Base-by-base conservation (phyloP, 2,329 filamentous ascomycete genomes). In the Clonostachys sp. region DNA sequence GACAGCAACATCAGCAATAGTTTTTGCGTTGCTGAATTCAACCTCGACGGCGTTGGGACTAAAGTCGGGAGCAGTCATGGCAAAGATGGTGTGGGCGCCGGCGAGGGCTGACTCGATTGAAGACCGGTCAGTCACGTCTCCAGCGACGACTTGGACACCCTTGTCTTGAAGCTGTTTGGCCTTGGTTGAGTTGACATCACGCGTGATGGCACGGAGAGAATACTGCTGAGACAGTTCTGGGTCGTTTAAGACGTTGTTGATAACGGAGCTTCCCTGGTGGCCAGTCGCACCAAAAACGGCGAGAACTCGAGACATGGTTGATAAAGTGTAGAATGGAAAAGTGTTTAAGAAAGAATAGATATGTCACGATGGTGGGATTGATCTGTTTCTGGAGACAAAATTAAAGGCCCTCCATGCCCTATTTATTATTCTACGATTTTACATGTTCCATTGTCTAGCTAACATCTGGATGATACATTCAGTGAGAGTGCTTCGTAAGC, bases 271-370 rank as follows among this genome's bases (percentile, higher is more conserved):
- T 40, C 74, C 75, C 56, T 79, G 74, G 50, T 67, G 66, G 48
- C 73, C 74, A 5, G 74, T 76, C 45, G 71, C 71, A 24, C 73
- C 73, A 45, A 75, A 75, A 14, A 74, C 68, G 9, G 65, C 63
- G n/a, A 70, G 52, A 41, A 68, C 58, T 49, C 67, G 67, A 38
- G 55, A 48, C 60, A 65, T 65, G n/a, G 17, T 39, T 30, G 24
- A 30, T 30, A 30, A 30, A 30, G 24, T 30, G 24, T 30, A 30
- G 24, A 30, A 30, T 30, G 24, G 3, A 10, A 30, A 30, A 10
- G 1, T 30, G 24, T 10, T 5, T 5, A 10, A 30, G 24, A 30
- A 30, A 10, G 24, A 30, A 30, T 30, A 24, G 24, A 9, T 8
- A 24, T 24, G 24, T 24, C 24, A 24, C 24, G 24, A 24, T 24